Evolutionary conservation across 306 rosid genomes (phyloP), one percentile per base, ranked within the genome.

Genomic region (Vigna hirtella): DNA sequence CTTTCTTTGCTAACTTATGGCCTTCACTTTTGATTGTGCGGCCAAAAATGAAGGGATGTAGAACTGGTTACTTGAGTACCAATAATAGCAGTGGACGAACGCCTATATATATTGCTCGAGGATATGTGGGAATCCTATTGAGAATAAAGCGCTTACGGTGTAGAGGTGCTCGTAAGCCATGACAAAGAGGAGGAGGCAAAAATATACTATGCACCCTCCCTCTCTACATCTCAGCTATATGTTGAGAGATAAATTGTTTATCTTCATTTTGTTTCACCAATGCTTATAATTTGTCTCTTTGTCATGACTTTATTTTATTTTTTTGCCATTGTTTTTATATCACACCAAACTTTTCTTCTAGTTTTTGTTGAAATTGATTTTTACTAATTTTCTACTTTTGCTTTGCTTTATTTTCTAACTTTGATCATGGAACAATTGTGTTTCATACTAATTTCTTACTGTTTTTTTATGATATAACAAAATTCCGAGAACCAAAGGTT

Each of bases 141-240:
- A 40, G 90, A 87, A 58, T 83, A 85, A 88, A 87, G 91, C 53
- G 89, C 85, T 36, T 88, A 83, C 62, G 93, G 87, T 1, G 86
- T 84, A 17, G 87, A 82, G 68, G 92, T 88, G 38, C 90, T 90
- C 0, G 68, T 88, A 34, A 18, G 77, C 16, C 53, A 80, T 42
- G 83, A 82, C 50, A 84, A 66, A 47, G 28, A 17, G 2, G 87
- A 82, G 11, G 69, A 70, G 1, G 42, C 85, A 11, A 79, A 72
- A 47, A 88, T 88, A 26, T 90, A 87, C 57, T 90, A 79, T 73
- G 88, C 76, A 8, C 93, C 93, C 26, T 90, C 49, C 52, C 70
- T 88, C 32, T 90, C 89, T 3, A 90, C 84, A 15, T 85, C 88
- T 72, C 93, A 88, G 45, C 53, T 90, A 42, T 90, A 87, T 38